Evolutionary conservation across 2,329 filamentous ascomycete genomes (phyloP).

Genomic region (Fusarium foetens): DNA sequence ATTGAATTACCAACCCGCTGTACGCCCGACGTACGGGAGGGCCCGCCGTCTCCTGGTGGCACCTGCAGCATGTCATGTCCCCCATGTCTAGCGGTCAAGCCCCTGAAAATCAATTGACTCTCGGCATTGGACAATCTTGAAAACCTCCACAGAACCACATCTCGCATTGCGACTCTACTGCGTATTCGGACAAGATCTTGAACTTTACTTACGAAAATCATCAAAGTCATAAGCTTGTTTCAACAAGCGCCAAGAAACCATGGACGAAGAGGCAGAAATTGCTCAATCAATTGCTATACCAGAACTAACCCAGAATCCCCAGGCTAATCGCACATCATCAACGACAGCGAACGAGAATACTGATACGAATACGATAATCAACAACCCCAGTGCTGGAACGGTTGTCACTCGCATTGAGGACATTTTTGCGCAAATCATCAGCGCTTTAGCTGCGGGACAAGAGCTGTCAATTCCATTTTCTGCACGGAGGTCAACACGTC

Average conservation of each 20-base stretch:
- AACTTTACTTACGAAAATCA: neutral
- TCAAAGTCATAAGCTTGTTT: neutral
- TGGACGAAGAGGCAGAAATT: conserved; percentile 3
- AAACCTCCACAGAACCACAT: conserved; percentile 6
- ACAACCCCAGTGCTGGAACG: conserved; percentile 29
- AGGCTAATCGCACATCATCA: conserved; percentile 1
- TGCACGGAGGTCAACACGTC: conserved; percentile 32
- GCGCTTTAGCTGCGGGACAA: conserved; percentile 40
- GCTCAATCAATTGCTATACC: conserved; percentile 17
- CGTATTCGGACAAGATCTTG: conserved; percentile 20
- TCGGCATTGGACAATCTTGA: conserved; percentile 8
- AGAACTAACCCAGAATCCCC: conserved; percentile 5
- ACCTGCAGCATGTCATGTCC: conserved; percentile 17
- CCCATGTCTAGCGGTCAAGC: conserved; percentile 36
- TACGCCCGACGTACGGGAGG: neutral
- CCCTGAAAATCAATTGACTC: conserved; percentile 25
- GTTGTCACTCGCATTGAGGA: conserved; percentile 52
- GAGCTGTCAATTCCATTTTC: conserved; percentile 45
- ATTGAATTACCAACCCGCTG: neutral
- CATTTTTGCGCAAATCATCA: conserved; percentile 47
- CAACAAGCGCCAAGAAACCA: neutral
- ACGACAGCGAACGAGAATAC: neutral
- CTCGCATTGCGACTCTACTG: conserved; percentile 1
- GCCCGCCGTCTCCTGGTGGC: conserved; percentile 25
- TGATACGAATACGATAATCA: conserved; percentile 41